Evolutionary conservation across 345 rosid genomes (phyloP), one percentile per base, ranked within the genome.

Genomic region (Psidium friedrichsthalianum): DNA sequence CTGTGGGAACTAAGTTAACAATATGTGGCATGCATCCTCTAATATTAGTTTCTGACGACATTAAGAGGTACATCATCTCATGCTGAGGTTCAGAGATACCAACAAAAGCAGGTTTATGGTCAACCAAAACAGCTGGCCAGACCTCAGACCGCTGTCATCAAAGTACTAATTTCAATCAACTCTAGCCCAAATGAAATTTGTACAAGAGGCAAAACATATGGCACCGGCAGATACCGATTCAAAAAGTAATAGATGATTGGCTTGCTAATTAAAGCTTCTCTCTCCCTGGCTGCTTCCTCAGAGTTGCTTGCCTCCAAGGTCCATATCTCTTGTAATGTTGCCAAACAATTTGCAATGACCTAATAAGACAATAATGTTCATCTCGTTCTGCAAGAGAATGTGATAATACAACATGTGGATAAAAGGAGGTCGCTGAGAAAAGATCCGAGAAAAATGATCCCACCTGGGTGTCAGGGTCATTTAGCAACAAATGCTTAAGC

Each of bases 251-350:
- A 97, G 88, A 96, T 89, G 85, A 97, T 29, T 57, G 94, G 93
- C 90, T 95, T 95, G 95, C 98, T 94, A 85, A 95, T 84, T 83
- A 97, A 90, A 74, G 94, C 89, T 87, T 97, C 98, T 89, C 91
- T 94, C 92, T 95, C 98, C 90, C 93, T 89, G 16, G 91, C 90
- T 78, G 99, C 99, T 86, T 96, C 98, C 90, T 95, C 99, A 52
- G 99, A 96, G 52, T 90, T 93, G 90, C 92, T 90, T 74, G 98
- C 94, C 91, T 97, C 99, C 22, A 92, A 89, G 82, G 91, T 94
- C 98, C 98, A 97, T 85, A 96, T 96, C 91, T 97, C 99, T 97
- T 97, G 99, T 87, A 97, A 90, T 74, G 98, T 92, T 86, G 93
- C 91, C 85, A 97, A 91, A 90, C 99, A 96, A 86, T 94, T 97